phyloP scores from a whole-genome alignment of 306 rosid species.

The Potentilla sterilis region DNA sequence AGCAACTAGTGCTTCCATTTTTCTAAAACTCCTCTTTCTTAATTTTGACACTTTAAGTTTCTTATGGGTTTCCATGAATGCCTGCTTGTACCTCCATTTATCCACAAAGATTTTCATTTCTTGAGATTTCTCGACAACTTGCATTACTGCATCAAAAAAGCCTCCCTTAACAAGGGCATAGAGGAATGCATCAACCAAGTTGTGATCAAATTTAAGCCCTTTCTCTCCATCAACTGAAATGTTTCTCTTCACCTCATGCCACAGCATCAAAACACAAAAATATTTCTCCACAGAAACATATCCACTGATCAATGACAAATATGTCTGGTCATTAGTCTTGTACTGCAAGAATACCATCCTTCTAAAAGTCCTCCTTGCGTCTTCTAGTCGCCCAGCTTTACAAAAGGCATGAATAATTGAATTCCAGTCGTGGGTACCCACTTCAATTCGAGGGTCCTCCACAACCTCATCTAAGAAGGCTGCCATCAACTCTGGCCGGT shows the following conservation, averaged over 20 bases:
- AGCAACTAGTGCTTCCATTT: slow-evolving; percentile 85
- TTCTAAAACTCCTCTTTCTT: slow-evolving; percentile 66
- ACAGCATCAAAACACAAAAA: slow-evolving; percentile 76
- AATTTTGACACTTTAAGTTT: slow-evolving; percentile 74
- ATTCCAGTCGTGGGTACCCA: slow-evolving; percentile 95
- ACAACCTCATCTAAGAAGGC: slow-evolving; percentile 92
- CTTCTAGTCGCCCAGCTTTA: slow-evolving; percentile 86
- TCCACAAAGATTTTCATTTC: slow-evolving; percentile 90
- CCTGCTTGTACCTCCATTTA: slow-evolving; percentile 97
- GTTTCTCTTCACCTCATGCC: slow-evolving; percentile 87
- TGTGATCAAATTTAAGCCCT: slow-evolving; percentile 63
- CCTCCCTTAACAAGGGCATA: slow-evolving; percentile 96
- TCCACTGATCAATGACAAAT: slow-evolving; percentile 77
- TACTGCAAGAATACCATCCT: slow-evolving; percentile 84
- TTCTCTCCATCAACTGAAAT: slow-evolving; percentile 53
- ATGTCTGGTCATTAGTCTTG: slow-evolving; percentile 88
- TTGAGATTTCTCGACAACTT: slow-evolving; percentile 81
- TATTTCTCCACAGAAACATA: slow-evolving; percentile 75
- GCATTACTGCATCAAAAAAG: slow-evolving; percentile 93
- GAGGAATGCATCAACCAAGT: slow-evolving; percentile 82
- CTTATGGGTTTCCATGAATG: slow-evolving; percentile 93
- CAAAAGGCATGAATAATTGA: slow-evolving; percentile 93
- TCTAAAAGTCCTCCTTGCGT: slow-evolving; percentile 90
- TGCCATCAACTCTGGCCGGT: slow-evolving; percentile 94
- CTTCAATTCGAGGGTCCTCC: slow-evolving; percentile 83